These are phyloP conservation scores for Trichoderma reesei DNA, from an alignment of 495 filamentous ascomycete genomes.

Conservation along the genomic window DNA sequence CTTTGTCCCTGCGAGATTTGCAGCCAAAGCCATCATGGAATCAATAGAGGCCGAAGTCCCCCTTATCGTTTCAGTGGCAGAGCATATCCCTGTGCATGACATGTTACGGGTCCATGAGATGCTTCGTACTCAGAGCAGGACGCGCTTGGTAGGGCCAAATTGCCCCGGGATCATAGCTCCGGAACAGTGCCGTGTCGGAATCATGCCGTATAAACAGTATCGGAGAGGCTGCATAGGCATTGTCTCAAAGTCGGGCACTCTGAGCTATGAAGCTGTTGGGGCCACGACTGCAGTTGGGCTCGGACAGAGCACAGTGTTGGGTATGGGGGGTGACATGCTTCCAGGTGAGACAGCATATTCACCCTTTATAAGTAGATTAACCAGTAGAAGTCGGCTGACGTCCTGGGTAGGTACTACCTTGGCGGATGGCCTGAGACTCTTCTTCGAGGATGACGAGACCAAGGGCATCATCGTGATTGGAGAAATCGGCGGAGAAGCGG, in stretches of 20 bases:
- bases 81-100: conserved; percentile 84
- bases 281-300: conserved; percentile 72
- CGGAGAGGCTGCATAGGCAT: conserved; percentile 62
- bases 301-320: conserved; percentile 78
- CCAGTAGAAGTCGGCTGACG: neutral
- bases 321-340: conserved; percentile 78
- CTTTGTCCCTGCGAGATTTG: conserved; percentile 74
- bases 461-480: conserved; percentile 76
- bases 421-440: conserved; percentile 62
- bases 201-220: conserved; percentile 50
- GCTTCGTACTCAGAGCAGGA: conserved; percentile 69
- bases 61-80: conserved; percentile 79
- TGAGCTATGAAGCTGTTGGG: conserved; percentile 83
- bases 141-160: conserved; percentile 75
- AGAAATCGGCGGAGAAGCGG: conserved; percentile 75
- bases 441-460: conserved; percentile 66
- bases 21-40: conserved; percentile 71
- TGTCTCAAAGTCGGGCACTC: conserved; percentile 76
- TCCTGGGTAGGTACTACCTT: conserved; percentile 53
- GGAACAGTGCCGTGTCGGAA: conserved; percentile 10
- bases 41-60: conserved; percentile 84
- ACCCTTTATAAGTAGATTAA: too few species aligned
- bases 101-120: conserved; percentile 72
- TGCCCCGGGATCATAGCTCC: conserved; percentile 83
- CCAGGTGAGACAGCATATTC: conserved; percentile 32